A percentile compares a stretch with the other conserved stretches of the same genome.
These are phyloP conservation scores for Amoebophrya sp. DNA, from an alignment of 169 alveolate species.

Conservation along the genomic window DNA sequence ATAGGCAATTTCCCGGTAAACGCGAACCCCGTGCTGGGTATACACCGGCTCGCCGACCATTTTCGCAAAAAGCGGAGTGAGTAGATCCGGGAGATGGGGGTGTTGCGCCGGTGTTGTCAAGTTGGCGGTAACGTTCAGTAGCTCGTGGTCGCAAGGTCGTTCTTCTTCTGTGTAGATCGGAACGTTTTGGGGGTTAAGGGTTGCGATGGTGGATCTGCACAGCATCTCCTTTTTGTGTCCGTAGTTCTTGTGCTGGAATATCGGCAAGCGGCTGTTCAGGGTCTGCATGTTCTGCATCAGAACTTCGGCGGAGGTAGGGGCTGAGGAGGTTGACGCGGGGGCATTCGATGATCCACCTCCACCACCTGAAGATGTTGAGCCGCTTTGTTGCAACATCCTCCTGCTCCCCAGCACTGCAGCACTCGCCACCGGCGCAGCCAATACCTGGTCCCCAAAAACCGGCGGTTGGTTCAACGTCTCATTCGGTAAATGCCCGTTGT, in stretches of 20 bases:
- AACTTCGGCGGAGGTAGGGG: not conserved
- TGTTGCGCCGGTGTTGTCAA: too few species aligned
- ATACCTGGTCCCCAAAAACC: not conserved
- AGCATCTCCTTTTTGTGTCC: not conserved
- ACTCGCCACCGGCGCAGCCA: not conserved
- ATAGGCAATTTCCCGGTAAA: not conserved
- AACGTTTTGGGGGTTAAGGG: not conserved
- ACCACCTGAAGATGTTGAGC: not conserved
- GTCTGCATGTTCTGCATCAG: not conserved
- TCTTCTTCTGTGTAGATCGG: not conserved
- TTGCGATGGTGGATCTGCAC: not conserved
- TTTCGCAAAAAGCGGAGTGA: too few species aligned
- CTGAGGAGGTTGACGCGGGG: not conserved
- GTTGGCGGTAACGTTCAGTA: too few species aligned
- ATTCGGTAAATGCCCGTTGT: not conserved
- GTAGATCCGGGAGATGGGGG: too few species aligned
- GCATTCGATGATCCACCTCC: not conserved
- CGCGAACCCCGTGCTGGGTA: not conserved
- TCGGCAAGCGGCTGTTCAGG: not conserved
- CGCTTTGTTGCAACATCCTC: not conserved
- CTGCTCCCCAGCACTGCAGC: not conserved
- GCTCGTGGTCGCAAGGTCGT: not conserved
- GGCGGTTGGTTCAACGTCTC: not conserved
- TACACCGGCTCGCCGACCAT: not conserved
- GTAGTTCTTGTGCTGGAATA: not conserved